Evolutionary conservation across 176 grass and related monocot species (phyloP).

Genomic region (Bothriochloa decipiens): DNA sequence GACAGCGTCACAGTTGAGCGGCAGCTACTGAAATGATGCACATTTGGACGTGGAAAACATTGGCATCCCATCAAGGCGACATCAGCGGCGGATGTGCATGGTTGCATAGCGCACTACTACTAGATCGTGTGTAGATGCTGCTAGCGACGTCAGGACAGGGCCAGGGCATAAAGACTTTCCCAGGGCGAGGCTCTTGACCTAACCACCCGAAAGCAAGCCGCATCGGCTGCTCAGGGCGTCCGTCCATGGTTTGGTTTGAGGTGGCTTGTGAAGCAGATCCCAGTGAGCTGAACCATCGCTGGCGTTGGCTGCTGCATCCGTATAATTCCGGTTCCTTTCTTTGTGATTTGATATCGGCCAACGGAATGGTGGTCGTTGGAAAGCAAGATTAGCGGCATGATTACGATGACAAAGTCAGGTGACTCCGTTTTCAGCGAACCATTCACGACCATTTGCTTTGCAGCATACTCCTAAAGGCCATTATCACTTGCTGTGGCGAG

Average conservation of each 20-base stretch:
- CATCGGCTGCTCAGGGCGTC: neutral
- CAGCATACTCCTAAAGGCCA: neutral
- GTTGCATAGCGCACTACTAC: neutral
- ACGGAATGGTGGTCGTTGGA: slow-evolving; percentile 34
- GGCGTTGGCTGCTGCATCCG: neutral
- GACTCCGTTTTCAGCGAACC: neutral
- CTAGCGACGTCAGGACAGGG: neutral
- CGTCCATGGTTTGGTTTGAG: slow-evolving; percentile 10
- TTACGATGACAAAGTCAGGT: slow-evolving; percentile 10
- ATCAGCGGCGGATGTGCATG: slow-evolving; percentile 9
- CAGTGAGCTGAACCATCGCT: neutral
- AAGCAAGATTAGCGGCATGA: slow-evolving; percentile 35
- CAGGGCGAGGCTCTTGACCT: neutral
- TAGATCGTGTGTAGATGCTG: no score
- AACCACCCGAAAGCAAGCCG: slow-evolving; percentile 1
- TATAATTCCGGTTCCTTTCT: neutral
- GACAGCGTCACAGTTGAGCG: neutral
- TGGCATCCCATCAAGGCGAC: slow-evolving; percentile 12
- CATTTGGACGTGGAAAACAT: neutral
- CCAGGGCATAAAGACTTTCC: no score
- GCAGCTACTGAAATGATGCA: neutral
- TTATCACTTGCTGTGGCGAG: neutral
- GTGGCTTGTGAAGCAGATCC: slow-evolving; percentile 32
- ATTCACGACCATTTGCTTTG: neutral
- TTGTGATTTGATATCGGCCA: neutral